Conservation (phyloP, 768 basidiomycete species). For the Tephrocybe sp. region DNA sequence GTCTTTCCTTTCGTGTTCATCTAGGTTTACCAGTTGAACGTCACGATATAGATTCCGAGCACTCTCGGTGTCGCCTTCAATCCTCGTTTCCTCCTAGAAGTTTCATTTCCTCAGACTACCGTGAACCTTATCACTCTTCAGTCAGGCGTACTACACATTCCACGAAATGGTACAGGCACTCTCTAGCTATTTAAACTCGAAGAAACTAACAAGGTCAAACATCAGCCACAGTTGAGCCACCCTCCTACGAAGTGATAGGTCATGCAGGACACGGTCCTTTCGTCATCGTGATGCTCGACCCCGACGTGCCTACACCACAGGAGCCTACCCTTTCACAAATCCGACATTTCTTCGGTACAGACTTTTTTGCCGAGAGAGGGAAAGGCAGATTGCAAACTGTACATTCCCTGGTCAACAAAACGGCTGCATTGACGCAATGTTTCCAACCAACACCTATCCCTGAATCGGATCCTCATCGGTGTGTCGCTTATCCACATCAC, state of each 20-base stretch:
- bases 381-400: neutral
- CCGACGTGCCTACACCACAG: conserved; percentile 52
- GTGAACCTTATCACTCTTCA: conserved; percentile 29
- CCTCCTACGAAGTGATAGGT: conserved; percentile 29
- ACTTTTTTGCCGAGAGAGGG: conserved; percentile 27
- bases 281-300: conserved; percentile 46
- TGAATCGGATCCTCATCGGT: conserved; percentile 43
- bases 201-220: too few species aligned
- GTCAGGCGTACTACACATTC: conserved; percentile 33
- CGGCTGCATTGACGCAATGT: conserved; percentile 39
- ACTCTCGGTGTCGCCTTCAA: conserved; percentile 31
- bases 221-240: conserved; percentile 39
- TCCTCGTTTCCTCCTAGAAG: conserved; percentile 32
- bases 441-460: conserved; percentile 41
- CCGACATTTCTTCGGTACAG: conserved; percentile 46
- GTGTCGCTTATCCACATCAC: conserved; percentile 4
- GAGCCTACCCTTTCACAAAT: conserved; percentile 39
- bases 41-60: conserved; percentile 27
- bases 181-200: too few species aligned
- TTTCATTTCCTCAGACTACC: conserved; percentile 30
- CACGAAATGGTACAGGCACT: conserved; percentile 34
- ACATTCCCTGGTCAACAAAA: conserved; percentile 30
- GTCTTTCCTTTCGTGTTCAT: too few species aligned
- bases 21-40: neutral
- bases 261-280: conserved; percentile 35